phyloP scores from a whole-genome alignment of 2,329 filamentous ascomycete species.

The Scedosporium apiospermum region DNA sequence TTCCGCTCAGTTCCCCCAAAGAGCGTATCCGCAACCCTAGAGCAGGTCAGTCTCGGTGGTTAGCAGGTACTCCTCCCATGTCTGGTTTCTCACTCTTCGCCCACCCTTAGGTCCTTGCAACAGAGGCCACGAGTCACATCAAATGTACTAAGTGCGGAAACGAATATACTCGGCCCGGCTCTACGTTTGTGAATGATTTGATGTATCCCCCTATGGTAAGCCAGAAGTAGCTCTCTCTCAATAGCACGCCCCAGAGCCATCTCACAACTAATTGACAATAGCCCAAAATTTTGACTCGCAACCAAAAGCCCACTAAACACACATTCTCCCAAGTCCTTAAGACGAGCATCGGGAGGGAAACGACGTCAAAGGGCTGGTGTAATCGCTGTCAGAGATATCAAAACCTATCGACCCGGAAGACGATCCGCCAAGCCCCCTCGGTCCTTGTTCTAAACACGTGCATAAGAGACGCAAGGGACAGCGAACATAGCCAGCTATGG shows the following conservation, averaged over 20 bases:
- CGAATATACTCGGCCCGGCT: constrained; percentile 71
- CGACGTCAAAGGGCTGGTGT: constrained; percentile 87
- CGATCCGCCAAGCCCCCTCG: constrained; percentile 69
- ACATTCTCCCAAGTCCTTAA: constrained; percentile 91
- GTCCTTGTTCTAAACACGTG: constrained; percentile 87
- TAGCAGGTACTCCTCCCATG: background rate
- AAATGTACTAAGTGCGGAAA: constrained; percentile 80
- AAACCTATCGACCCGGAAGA: constrained; percentile 74
- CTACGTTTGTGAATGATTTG: constrained; percentile 76
- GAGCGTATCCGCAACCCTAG: constrained; percentile 49
- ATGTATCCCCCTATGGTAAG: constrained; percentile 58
- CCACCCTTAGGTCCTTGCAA: constrained; percentile 46
- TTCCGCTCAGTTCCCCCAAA: constrained; percentile 56
- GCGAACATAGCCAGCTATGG: constrained; percentile 76
- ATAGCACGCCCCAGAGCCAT: too few relatives aligned
- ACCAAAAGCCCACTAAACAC: constrained; percentile 41
- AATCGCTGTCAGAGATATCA: constrained; percentile 85
- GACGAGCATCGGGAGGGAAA: constrained; percentile 80
- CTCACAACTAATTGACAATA: constrained; percentile 18
- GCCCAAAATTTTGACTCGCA: constrained; percentile 23
- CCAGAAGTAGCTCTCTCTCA: constrained; percentile 13
- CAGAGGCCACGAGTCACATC: constrained; percentile 63
- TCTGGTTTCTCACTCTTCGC: background rate
- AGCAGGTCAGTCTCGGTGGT: constrained; percentile 42
- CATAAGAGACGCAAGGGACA: constrained; percentile 43